A percentile compares a stretch with the other conserved stretches of the same genome.
phyloP scores from a whole-genome alignment of 1,139 yeast species.

The Schizosaccharomyces versatilis region DNA sequence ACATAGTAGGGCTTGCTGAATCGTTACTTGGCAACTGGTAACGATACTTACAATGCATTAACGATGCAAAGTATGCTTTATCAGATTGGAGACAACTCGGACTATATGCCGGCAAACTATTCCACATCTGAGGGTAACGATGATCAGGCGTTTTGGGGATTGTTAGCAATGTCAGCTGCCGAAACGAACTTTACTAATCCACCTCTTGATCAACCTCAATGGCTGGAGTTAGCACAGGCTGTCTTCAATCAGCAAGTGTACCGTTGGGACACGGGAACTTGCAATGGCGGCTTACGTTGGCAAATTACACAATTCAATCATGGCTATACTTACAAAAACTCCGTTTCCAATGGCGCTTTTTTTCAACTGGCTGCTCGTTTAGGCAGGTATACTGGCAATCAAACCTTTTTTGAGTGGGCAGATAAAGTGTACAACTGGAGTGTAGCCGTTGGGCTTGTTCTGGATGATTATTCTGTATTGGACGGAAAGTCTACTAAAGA shows the following conservation, averaged over 20 bases:
- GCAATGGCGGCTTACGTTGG: conserved; percentile 71
- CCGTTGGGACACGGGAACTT: conserved; percentile 45
- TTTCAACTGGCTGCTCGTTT: conserved; percentile 61
- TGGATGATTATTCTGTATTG: conserved; percentile 24
- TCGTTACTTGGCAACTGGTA: conserved; percentile 38
- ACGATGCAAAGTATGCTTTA: conserved; percentile 37
- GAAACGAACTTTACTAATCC: conserved; percentile 61
- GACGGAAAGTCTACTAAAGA: conserved; percentile 48
- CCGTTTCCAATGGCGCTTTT: conserved; percentile 56
- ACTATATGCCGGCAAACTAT: conserved; percentile 59
- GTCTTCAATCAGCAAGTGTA: conserved; percentile 53
- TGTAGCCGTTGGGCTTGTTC: conserved; percentile 28
- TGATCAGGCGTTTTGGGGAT: conserved; percentile 84
- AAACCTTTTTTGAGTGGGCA: conserved; percentile 41
- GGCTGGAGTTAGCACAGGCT: conserved; percentile 55
- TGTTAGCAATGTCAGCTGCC: conserved; percentile 63
- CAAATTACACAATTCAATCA: conserved; percentile 58
- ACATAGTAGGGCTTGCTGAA: conserved; percentile 32
- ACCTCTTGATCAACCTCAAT: conserved; percentile 28
- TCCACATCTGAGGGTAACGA: conserved; percentile 70
- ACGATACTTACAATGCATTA: conserved; percentile 34
- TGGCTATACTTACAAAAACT: conserved; percentile 60
- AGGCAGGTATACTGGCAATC: conserved; percentile 46
- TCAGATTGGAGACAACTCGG: conserved; percentile 44
- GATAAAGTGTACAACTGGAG: conserved; percentile 55